Conservation (phyloP, 495 filamentous ascomycete genomes). For the Aspergillus sparsus region DNA sequence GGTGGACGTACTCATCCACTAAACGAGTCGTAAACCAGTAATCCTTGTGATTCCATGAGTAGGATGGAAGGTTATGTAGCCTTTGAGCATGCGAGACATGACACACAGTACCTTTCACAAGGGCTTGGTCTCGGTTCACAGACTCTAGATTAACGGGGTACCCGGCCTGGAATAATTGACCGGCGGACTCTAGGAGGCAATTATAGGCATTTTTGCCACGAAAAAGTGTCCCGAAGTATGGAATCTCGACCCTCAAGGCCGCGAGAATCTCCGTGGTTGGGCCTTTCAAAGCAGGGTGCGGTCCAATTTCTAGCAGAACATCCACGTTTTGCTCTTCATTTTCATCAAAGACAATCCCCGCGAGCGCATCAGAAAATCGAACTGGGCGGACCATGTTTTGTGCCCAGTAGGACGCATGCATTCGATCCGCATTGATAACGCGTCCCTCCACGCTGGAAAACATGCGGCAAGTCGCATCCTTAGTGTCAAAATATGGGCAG, state of each 20-base stretch:
- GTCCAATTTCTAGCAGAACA: conserved; percentile 56
- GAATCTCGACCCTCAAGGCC: conserved; percentile 16
- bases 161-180: conserved; percentile 23
- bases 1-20: conserved; percentile 25
- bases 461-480: conserved; percentile 17
- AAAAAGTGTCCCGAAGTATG: conserved; percentile 43
- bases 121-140: conserved; percentile 27
- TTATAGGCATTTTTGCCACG: conserved; percentile 38
- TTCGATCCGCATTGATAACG: background rate
- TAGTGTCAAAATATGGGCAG: conserved; percentile 5
- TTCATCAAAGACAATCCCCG: background rate
- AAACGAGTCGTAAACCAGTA: conserved; percentile 55
- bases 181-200: conserved; percentile 34
- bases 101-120: background rate
- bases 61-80: conserved; percentile 47
- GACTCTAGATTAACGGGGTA: conserved; percentile 53
- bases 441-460: conserved; percentile 25
- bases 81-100: conserved; percentile 6
- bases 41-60: conserved; percentile 53
- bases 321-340: conserved; percentile 1
- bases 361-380: conserved; percentile 13
- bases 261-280: conserved; percentile 47
- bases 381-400: conserved; percentile 20
- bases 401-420: conserved; percentile 13
- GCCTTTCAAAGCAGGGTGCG: conserved; percentile 55